A percentile compares a stretch with the other conserved stretches of the same genome.
phyloP scores from a whole-genome alignment of 2,329 filamentous ascomycete genomes.

The Microascus cirrosus region DNA sequence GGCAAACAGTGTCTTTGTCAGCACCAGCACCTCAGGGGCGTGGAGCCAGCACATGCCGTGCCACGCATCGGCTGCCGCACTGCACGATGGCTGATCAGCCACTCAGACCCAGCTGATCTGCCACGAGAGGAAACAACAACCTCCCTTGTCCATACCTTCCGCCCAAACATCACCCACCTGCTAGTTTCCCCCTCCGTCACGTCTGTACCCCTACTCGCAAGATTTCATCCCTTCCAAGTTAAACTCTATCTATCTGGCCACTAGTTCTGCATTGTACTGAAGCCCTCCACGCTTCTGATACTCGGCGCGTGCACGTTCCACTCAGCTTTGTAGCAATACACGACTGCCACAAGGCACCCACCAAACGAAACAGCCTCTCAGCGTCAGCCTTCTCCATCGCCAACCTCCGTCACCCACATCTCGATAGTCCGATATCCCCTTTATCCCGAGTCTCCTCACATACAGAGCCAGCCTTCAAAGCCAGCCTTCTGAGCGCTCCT shows the following conservation, averaged over 20 bases:
- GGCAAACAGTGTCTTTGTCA: neutral
- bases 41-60: neutral
- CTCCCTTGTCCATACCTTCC: neutral
- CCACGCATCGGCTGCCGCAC: neutral
- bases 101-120: neutral
- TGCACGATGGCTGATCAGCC: neutral
- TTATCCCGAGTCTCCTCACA: neutral
- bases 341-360: too few relatives aligned
- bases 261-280: too few relatives aligned
- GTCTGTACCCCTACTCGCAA: neutral
- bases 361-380: too few relatives aligned
- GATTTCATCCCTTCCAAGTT: neutral
- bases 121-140: neutral
- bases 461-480: neutral
- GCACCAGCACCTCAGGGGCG: neutral
- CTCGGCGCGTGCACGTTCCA: too few relatives aligned
- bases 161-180: neutral
- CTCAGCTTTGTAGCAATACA: too few relatives aligned
- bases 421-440: neutral
- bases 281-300: too few relatives aligned
- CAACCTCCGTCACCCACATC: neutral
- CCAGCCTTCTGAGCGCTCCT: neutral
- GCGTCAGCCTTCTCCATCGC: neutral
- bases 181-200: neutral
- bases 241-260: too few relatives aligned